phyloP scores from a whole-genome alignment of 2,329 filamentous ascomycete genomes.

The Thelonectria blattea region DNA sequence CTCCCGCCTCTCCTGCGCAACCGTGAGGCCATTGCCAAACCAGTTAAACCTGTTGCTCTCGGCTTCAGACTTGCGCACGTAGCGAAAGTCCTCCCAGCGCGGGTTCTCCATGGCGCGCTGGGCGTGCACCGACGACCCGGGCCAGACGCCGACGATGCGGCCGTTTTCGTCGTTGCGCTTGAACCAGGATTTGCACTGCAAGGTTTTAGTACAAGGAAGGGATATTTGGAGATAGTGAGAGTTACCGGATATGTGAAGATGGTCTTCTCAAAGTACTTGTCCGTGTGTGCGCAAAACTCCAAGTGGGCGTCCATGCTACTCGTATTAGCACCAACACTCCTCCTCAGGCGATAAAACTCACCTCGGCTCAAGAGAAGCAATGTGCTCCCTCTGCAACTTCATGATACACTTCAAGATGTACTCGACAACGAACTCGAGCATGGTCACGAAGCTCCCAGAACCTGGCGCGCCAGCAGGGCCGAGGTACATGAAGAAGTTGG shows the following conservation, averaged over 20 bases:
- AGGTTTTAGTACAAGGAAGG: background rate
- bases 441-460: conserved; percentile 7
- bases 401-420: conserved; percentile 13
- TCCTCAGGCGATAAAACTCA: background rate
- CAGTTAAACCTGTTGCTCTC: background rate
- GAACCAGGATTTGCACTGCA: background rate
- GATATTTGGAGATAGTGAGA: background rate
- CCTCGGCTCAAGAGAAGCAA: conserved; percentile 1
- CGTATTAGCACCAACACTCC: background rate
- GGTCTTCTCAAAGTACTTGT: conserved; percentile 1
- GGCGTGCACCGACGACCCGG: background rate
- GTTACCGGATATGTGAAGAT: background rate
- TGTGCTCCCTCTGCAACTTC: conserved; percentile 8
- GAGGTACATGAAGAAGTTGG: conserved; percentile 18
- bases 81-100: background rate
- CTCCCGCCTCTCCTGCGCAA: background rate
- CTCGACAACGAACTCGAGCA: conserved; percentile 11
- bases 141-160: background rate
- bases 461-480: conserved; percentile 7
- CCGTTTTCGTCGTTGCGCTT: background rate
- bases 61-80: background rate
- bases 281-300: background rate
- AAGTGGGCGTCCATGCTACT: background rate
- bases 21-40: background rate
- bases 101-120: background rate